Conservation (phyloP, 1,139 yeast genomes). For the Pichia sp. region DNA sequence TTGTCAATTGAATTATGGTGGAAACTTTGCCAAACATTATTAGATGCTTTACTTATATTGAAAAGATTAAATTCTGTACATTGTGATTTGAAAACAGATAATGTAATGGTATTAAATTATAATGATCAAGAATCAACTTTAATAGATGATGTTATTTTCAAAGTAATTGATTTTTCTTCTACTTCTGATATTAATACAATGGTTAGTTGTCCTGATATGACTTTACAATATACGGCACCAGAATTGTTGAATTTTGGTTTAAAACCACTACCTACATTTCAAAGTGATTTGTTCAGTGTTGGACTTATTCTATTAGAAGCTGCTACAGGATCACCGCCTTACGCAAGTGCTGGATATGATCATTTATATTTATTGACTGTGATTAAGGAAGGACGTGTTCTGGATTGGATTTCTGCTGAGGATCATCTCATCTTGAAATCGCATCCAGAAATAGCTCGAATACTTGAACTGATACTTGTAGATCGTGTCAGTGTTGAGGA, state of each 20-base stretch:
- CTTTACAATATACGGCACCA: conserved; percentile 34
- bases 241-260: conserved; percentile 24
- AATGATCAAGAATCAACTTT: conserved; percentile 4
- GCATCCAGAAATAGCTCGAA: neutral
- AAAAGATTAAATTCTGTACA: conserved; percentile 28
- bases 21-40: conserved; percentile 25
- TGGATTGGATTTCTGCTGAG: conserved; percentile 25
- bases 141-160: conserved; percentile 21
- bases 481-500: conserved; percentile 1
- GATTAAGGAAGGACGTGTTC: conserved; percentile 23
- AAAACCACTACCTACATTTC: conserved; percentile 21
- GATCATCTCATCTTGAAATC: conserved; percentile 15
- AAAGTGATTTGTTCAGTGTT: conserved; percentile 30
- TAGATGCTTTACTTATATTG: conserved; percentile 25
- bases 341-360: conserved; percentile 22
- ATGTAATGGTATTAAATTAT: conserved; percentile 25
- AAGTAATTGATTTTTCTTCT: conserved; percentile 35
- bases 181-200: conserved; percentile 21
- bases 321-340: conserved; percentile 32
- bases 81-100: conserved; percentile 34
- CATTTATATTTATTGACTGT: conserved; percentile 24
- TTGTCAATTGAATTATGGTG: conserved; percentile 29
- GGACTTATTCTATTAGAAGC: conserved; percentile 32
- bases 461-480: neutral
- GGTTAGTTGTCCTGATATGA: conserved; percentile 28